phyloP scores from a whole-genome alignment of 1,284 basidiomycete genomes.

The Heterobasidion occidentale region DNA sequence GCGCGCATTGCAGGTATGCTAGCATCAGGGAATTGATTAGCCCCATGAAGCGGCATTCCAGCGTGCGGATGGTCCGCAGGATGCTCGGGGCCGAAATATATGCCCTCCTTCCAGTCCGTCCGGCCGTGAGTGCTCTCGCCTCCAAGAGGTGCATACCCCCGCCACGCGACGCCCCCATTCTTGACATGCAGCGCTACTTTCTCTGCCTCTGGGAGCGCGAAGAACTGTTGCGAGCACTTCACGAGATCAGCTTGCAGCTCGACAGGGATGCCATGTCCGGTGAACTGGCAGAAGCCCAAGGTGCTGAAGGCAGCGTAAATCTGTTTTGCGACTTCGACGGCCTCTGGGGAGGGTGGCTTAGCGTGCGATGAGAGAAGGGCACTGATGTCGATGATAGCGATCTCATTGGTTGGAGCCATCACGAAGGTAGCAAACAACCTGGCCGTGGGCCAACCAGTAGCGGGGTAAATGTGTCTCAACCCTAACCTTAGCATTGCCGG shows the following conservation, averaged over 20 bases:
- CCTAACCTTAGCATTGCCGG: too few relatives aligned
- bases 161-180: not conserved
- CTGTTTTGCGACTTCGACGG: not conserved
- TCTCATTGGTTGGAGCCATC: not conserved
- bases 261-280: not conserved
- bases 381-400: not conserved
- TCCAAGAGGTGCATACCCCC: not conserved
- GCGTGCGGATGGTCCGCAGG: not conserved
- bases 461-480: too few relatives aligned
- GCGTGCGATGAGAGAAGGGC: not conserved
- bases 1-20: not conserved
- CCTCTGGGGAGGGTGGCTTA: not conserved
- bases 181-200: not conserved
- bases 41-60: not conserved
- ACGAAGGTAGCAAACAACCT: too few relatives aligned
- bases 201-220: not conserved
- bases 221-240: not conserved
- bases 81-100: not conserved
- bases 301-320: not conserved
- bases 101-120: not conserved
- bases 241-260: not conserved
- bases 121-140: not conserved
- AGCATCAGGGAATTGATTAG: not conserved
- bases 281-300: not conserved
- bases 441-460: too few relatives aligned